phyloP scores from a whole-genome alignment of 768 basidiomycete genomes.

The Tremella yokohamensis region DNA sequence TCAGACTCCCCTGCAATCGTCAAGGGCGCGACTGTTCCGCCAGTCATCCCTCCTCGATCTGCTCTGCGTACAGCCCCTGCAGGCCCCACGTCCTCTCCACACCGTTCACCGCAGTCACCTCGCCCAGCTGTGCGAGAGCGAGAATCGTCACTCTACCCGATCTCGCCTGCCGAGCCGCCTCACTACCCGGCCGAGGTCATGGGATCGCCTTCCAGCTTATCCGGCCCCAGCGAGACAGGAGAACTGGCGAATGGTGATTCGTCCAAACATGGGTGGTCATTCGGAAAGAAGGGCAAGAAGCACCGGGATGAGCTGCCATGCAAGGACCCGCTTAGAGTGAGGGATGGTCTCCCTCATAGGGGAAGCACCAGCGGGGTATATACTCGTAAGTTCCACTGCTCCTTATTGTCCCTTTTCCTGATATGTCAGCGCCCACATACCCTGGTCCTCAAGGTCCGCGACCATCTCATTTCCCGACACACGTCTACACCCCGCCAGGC shows the following conservation, averaged over 20 bases:
- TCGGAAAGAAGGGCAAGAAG: background rate
- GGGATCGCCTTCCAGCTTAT: background rate
- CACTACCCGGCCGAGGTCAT: no score
- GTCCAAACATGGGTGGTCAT: background rate
- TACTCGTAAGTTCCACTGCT: constrained; percentile 16
- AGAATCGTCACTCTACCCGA: background rate
- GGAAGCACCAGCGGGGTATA: constrained; percentile 22
- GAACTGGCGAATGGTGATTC: background rate
- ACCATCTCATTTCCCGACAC: constrained; percentile 22
- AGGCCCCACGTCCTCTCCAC: background rate
- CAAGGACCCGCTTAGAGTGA: constrained; percentile 19
- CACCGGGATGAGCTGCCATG: constrained; percentile 6
- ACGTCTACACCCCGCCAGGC: constrained; percentile 24
- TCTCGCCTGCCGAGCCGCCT: background rate
- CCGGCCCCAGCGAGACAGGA: background rate
- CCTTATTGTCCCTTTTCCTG: background rate
- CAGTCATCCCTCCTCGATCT: background rate
- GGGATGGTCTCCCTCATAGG: constrained; percentile 14
- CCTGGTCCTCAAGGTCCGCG: constrained; percentile 23
- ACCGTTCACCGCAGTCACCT: background rate
- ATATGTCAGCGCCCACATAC: constrained; percentile 17
- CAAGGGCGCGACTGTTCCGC: background rate
- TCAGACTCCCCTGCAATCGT: no score
- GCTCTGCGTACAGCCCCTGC: background rate
- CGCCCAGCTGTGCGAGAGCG: background rate